Conservation (phyloP, 2,329 filamentous ascomycete genomes). For the Fusarium temperatum region DNA sequence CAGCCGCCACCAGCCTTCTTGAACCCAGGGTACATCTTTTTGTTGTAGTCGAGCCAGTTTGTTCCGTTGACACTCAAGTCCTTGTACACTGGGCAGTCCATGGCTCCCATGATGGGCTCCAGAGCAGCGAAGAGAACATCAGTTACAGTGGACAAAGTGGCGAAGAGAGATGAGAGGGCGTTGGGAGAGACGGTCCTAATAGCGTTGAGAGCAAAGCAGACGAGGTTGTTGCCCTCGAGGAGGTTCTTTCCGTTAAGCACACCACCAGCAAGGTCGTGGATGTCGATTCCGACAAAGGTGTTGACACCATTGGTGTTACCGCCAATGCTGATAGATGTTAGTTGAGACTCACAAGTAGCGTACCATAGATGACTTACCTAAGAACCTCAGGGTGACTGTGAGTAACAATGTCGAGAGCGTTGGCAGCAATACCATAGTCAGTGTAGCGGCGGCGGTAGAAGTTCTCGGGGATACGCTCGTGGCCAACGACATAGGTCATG, state of each 20-base stretch:
- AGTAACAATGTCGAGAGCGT: constrained; percentile 52
- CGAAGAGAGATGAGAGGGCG: constrained; percentile 50
- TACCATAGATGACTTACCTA: not conserved
- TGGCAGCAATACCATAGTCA: constrained; percentile 57
- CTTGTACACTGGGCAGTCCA: constrained; percentile 25
- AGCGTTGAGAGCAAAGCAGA: constrained; percentile 52
- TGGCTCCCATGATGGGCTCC: constrained; percentile 28
- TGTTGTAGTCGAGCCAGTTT: constrained; percentile 34
- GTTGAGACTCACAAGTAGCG: not conserved
- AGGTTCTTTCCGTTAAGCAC: constrained; percentile 54
- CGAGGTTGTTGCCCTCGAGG: constrained; percentile 57
- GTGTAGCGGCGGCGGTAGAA: constrained; percentile 55
- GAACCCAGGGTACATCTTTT: constrained; percentile 30
- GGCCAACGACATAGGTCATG: constrained; percentile 56
- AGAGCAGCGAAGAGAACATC: constrained; percentile 29
- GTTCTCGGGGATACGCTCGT: constrained; percentile 62
- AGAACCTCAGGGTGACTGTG: constrained; percentile 53
- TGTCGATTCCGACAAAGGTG: constrained; percentile 58
- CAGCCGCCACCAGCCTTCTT: constrained; percentile 35
- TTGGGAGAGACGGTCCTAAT: constrained; percentile 54
- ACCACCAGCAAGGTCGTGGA: constrained; percentile 54
- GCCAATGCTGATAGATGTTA: constrained; percentile 50
- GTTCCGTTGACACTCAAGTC: constrained; percentile 34
- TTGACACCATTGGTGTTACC: constrained; percentile 62
- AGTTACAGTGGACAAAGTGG: constrained; percentile 37